Evolutionary conservation across 371 early-diverging fungal species (phyloP), one percentile per base, ranked within the genome.

Genomic region (Zychaea mexicana): DNA sequence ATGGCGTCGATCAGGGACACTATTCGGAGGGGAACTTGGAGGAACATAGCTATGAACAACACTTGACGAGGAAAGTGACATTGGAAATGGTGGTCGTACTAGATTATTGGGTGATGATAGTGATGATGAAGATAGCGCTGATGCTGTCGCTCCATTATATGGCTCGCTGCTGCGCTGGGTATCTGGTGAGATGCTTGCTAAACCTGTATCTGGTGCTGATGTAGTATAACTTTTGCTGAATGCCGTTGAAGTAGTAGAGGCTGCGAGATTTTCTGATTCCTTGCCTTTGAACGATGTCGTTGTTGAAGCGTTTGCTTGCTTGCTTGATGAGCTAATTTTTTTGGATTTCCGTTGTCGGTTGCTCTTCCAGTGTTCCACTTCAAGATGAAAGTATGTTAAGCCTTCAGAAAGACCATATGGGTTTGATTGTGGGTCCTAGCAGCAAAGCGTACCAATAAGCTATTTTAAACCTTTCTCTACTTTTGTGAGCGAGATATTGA

Each of bases 391-490:
- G 39, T 82, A 93, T 32, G 71, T 82, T 6, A 88, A 72, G 8
- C 88, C 87, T 19, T 81, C 73, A 0, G 83, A 78, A 8, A 93
- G 75, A 4, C 88, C 91, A 70, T 82, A 91, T 0, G 88, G 90
- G 60, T 89, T 90, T 10, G 77, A 69, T 13, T 75, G 65, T 0
- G 85, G 77, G 21, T 77, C 69, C 52, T 72, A 30, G 49, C 24
- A 49, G 6, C 38, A 7, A 36, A 9, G 38, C 15, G 38, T 7
- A 9, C 38, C 38, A 36, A 36, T 15, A 15, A 7, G 38, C 7
- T 36, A 36, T 36, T 9, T 36, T 9, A 36, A 15, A 15, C 38
- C 15, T 33, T 33, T 33, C 12, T 33, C 12, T 33, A 12, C 7
- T 47, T n/a, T 47, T 47, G 5, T 21, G 7, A 21, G 47, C 5